Evolutionary conservation across 179 eudicot genomes (phyloP), one percentile per base, ranked within the genome.

Genomic region (Drosera spatulata): DNA sequence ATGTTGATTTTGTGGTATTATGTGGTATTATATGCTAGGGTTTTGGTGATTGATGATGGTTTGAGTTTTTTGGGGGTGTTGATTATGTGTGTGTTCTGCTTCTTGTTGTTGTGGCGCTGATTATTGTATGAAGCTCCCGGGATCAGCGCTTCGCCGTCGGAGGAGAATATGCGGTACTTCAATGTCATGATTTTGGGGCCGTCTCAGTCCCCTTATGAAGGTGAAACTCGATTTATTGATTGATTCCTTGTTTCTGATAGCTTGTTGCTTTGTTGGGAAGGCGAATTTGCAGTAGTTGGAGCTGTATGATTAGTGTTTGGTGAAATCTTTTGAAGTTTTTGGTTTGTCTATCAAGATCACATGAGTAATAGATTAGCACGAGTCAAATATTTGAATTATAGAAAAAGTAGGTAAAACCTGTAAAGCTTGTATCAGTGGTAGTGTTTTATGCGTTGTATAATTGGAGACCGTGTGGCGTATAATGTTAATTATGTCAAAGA

Each of bases 161-260:
- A 22, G 33, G 33, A 22, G 33, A 22, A 22, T 22, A 22, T 22
- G 33, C 6, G 81, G 84, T 6, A 86, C 81, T 63, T 82, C 81
- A 4, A 84, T 81, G 58, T 78, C 81, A 84, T 82, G 86, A 79
- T 84, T 64, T 79, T 84, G 60, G 90, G 86, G 41, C 90, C 90
- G 56, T 61, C 84, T 10, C 90, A 81, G 63, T 84, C 89, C 69
- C 89, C 89, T 45, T 84, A 81, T 77, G 89, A 84, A 84, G 86
- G 89, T 81, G 5, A 71, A 49, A 46, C 49, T 22, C 33, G 33
- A 2, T 46, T 46, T 10, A 1, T 7, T 10, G 7, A 6, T 46
- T 46, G 11, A 46, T 6, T 46, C 11, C 11, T 46, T 46, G 9
- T 22, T 6, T 46, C 9, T 46, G 11, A 10, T 6, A 1, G 11